Percentiles rank a stretch among this genome's conserved stretches.
Evolutionary conservation across 1,139 yeast genomes (phyloP).

Genomic region (Kurtzmaniella natalensis): DNA sequence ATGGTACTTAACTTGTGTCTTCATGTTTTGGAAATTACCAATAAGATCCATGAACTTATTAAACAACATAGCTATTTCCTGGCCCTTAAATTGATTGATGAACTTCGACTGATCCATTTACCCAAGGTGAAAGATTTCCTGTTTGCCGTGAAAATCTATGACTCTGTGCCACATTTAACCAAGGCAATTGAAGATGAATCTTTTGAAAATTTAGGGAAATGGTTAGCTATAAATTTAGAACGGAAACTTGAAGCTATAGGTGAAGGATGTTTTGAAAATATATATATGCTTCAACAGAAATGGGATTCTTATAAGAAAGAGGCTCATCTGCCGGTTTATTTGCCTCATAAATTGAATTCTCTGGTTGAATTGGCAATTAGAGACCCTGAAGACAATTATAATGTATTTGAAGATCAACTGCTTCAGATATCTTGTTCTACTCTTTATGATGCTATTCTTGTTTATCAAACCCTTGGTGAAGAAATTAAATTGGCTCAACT

Average conservation of each 20-base stretch:
- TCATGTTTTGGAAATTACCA: slow-evolving; percentile 81
- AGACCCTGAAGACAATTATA: slow-evolving; percentile 44
- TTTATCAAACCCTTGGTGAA: slow-evolving; percentile 71
- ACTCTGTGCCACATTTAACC: slow-evolving; percentile 75
- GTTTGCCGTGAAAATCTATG: slow-evolving; percentile 67
- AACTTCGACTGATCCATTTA: slow-evolving; percentile 60
- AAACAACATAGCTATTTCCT: slow-evolving; percentile 74
- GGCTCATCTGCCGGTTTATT: slow-evolving; percentile 33
- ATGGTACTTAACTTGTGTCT: slow-evolving; percentile 63
- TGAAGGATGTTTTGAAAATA: slow-evolving; percentile 49
- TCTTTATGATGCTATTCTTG: slow-evolving; percentile 77
- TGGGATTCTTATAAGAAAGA: slow-evolving; percentile 47
- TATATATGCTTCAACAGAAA: slow-evolving; percentile 48
- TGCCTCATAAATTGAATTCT: slow-evolving; percentile 70
- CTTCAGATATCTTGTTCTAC: slow-evolving; percentile 59
- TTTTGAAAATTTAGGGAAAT: slow-evolving; percentile 64
- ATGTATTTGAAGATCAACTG: slow-evolving; percentile 41
- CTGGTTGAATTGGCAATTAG: slow-evolving; percentile 78
- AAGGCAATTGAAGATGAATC: slow-evolving; percentile 77
- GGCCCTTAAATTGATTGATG: slow-evolving; percentile 81
- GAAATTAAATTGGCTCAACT: slow-evolving; percentile 54
- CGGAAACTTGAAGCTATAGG: slow-evolving; percentile 62
- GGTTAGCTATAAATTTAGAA: slow-evolving; percentile 64
- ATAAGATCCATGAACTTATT: slow-evolving; percentile 79
- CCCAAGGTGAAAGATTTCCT: slow-evolving; percentile 71